phyloP scores from a whole-genome alignment of 2,329 filamentous ascomycete species.

The Trichocomaceae sp. region DNA sequence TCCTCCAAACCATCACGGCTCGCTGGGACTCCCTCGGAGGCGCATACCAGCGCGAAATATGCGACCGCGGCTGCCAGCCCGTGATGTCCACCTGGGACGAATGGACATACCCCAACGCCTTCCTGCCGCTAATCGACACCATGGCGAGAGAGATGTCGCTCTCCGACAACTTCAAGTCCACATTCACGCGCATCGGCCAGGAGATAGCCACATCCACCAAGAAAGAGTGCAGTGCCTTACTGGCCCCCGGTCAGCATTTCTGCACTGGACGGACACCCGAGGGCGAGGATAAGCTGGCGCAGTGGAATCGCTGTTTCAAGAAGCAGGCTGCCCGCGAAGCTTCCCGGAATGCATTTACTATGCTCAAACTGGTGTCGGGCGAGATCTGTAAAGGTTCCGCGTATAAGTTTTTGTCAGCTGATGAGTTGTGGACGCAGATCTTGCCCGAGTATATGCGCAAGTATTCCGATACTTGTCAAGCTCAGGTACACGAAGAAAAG shows the following conservation, averaged over 20 bases:
- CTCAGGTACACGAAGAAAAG: neutral
- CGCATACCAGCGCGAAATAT: slow-evolving; percentile 12
- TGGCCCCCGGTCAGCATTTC: slow-evolving; percentile 7
- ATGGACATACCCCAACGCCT: slow-evolving; percentile 13
- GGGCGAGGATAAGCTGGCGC: slow-evolving; percentile 6
- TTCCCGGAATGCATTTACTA: slow-evolving; percentile 10
- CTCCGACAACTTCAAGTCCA: slow-evolving; percentile 12
- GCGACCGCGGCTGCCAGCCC: slow-evolving; percentile 11
- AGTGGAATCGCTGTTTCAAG: slow-evolving; percentile 14
- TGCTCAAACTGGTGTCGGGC: slow-evolving; percentile 10
- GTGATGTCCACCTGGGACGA: slow-evolving; percentile 13
- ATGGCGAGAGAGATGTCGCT: slow-evolving; percentile 13
- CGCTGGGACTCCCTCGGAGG: slow-evolving; percentile 11
- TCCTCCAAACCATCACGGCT: slow-evolving; percentile 11
- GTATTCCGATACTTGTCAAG: slow-evolving; percentile 11
- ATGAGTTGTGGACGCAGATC: slow-evolving; percentile 8
- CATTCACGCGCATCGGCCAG: slow-evolving; percentile 11
- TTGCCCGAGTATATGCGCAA: slow-evolving; percentile 12
- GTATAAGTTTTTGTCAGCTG: slow-evolving; percentile 8
- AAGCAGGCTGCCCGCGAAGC: slow-evolving; percentile 9
- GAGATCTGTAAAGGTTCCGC: slow-evolving; percentile 12
- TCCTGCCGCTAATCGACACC: slow-evolving; percentile 11
- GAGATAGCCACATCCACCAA: slow-evolving; percentile 9
- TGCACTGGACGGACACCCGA: slow-evolving; percentile 1
- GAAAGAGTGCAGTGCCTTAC: slow-evolving; percentile 4